These are phyloP conservation scores for Yarrowia porcina DNA, from an alignment of 805 yeast species.

Conservation along the genomic window DNA sequence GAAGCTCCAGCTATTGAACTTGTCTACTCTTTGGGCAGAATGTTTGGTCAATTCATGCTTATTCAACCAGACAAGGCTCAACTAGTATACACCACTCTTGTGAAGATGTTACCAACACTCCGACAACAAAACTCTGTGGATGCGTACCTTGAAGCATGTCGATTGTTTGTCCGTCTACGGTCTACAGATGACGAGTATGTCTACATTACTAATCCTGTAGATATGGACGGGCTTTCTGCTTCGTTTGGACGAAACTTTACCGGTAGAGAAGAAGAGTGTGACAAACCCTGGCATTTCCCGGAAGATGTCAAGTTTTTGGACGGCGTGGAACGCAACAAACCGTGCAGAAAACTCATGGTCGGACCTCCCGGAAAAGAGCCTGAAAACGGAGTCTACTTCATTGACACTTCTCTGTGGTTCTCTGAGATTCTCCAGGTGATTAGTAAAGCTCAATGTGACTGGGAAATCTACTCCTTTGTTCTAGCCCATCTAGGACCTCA, in stretches of 20 bases:
- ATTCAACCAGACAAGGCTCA: constrained; percentile 36
- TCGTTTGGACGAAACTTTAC: constrained; percentile 51
- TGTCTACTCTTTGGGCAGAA: constrained; percentile 34
- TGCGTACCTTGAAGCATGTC: constrained; percentile 45
- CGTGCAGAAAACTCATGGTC: constrained; percentile 36
- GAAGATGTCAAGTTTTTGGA: constrained; percentile 54
- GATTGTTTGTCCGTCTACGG: constrained; percentile 55
- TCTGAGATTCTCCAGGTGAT: constrained; percentile 48
- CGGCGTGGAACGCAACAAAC: constrained; percentile 42
- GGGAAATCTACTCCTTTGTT: constrained; percentile 69
- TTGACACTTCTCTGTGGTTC: constrained; percentile 55
- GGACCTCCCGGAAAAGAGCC: constrained; percentile 26
- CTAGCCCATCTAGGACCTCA: constrained; percentile 72
- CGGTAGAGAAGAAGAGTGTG: constrained; percentile 29
- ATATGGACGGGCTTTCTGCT: constrained; percentile 64
- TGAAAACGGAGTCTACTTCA: constrained; percentile 26
- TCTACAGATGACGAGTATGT: constrained; percentile 46
- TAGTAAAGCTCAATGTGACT: constrained; percentile 39
- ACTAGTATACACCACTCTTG: constrained; percentile 33
- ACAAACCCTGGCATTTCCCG: constrained; percentile 55
- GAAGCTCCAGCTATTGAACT: constrained; percentile 5
- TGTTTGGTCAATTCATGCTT: constrained; percentile 34
- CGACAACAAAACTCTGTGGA: constrained; percentile 18
- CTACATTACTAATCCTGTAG: constrained; percentile 51
- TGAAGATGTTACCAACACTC: constrained; percentile 28